Conservation (phyloP, 2,329 filamentous ascomycete genomes). For the Piedraia hortae region DNA sequence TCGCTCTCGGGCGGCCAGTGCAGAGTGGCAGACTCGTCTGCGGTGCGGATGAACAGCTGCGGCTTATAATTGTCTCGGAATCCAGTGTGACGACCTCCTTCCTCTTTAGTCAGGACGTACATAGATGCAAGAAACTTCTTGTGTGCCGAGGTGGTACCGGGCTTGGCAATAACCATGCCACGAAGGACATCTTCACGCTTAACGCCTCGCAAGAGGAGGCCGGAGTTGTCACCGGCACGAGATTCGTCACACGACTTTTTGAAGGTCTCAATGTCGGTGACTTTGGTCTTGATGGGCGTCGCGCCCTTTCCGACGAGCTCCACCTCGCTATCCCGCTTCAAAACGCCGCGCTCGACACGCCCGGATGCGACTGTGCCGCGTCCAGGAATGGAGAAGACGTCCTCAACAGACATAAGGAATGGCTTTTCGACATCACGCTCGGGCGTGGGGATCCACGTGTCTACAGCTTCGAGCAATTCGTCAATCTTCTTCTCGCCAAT, state of each 20-base stretch:
- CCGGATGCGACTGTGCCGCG: conserved; percentile 93
- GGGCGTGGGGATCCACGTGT: conserved; percentile 89
- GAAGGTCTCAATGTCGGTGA: conserved; percentile 98
- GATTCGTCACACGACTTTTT: conserved; percentile 98
- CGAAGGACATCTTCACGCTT: conserved; percentile 83
- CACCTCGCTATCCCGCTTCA: conserved; percentile 86
- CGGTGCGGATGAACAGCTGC: conserved; percentile 85
- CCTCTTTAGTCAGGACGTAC: conserved; percentile 92
- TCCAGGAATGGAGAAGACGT: conserved; percentile 32
- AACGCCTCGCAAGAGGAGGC: conserved; percentile 81
- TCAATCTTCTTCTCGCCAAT: conserved; percentile 76
- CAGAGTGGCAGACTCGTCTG: conserved; percentile 47
- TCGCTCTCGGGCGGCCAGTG: conserved; percentile 65
- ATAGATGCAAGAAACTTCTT: conserved; percentile 82
- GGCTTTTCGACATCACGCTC: conserved; percentile 88
- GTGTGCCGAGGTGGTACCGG: conserved; percentile 63
- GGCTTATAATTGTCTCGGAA: conserved; percentile 93
- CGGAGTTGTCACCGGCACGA: conserved; percentile 90
- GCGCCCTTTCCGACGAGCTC: conserved; percentile 75
- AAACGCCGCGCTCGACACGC: conserved; percentile 78
- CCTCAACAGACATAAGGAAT: conserved; percentile 94
- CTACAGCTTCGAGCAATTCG: conserved; percentile 68
- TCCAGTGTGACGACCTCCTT: conserved; percentile 87
- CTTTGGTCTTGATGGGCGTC: conserved; percentile 83
- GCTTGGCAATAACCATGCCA: conserved; percentile 79